These are phyloP conservation scores for Pleurotus tuber-regium DNA, from an alignment of 768 basidiomycete genomes.

Conservation along the genomic window DNA sequence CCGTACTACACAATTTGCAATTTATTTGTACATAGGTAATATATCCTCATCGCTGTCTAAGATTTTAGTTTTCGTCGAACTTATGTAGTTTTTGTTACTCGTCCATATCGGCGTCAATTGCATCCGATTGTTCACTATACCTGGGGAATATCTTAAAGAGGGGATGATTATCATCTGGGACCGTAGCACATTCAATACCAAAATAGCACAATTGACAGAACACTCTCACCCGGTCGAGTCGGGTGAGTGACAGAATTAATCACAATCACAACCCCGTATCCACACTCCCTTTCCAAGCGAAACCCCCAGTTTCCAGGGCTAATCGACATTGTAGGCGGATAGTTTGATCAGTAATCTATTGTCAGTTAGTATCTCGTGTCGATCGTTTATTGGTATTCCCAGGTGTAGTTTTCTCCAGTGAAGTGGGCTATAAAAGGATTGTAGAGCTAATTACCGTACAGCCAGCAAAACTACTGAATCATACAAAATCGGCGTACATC, in stretches of 20 bases:
- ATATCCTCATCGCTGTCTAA: background rate
- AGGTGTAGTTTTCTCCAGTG: background rate
- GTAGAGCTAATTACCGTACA: background rate
- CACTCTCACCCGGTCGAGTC: conserved; percentile 6
- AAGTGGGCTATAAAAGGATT: background rate
- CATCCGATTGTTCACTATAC: no score
- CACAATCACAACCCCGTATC: conserved; percentile 3
- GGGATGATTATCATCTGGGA: no score
- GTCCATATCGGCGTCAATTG: no score
- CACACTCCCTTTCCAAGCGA: background rate
- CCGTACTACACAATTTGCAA: background rate
- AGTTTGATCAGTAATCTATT: no score
- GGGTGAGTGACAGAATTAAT: background rate
- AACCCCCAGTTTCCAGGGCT: background rate
- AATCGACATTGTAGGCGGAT: no score
- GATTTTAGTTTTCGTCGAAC: no score
- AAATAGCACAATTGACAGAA: background rate
- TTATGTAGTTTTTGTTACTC: no score
- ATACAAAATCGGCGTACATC: background rate
- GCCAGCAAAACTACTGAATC: background rate
- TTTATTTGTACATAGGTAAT: background rate
- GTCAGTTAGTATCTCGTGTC: no score
- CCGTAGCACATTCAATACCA: no score
- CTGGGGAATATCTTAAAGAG: no score
- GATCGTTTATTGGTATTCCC: no score